Evolutionary conservation across 805 yeast species (phyloP).

Genomic region (Wickerhamomyces queroliae): DNA sequence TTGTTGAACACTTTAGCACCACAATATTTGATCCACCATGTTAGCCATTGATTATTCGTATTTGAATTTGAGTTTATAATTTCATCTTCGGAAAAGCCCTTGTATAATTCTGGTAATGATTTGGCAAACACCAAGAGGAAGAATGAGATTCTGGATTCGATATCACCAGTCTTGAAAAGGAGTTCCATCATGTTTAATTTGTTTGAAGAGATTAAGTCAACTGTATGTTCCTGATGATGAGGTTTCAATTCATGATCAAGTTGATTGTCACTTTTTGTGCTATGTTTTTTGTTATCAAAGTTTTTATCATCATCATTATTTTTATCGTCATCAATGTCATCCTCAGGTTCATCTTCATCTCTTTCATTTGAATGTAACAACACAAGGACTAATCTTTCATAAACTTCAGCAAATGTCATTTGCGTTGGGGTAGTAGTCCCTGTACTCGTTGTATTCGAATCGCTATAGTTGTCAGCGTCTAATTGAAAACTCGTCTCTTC

Average conservation of each 20-base stretch:
- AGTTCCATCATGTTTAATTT: slow-evolving; percentile 21
- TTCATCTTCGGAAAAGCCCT: slow-evolving; percentile 46
- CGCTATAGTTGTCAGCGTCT: slow-evolving; percentile 13
- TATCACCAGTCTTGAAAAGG: slow-evolving; percentile 49
- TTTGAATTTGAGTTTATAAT: slow-evolving; percentile 48
- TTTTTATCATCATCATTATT: not conserved
- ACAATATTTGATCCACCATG: slow-evolving; percentile 93
- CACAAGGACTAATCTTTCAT: slow-evolving; percentile 71
- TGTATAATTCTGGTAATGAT: slow-evolving; percentile 41
- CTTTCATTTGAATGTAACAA: slow-evolving; percentile 46
- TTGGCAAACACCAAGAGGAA: slow-evolving; percentile 60
- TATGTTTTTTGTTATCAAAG: not conserved
- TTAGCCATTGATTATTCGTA: slow-evolving; percentile 80
- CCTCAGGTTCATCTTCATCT: slow-evolving; percentile 7
- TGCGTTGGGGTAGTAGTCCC: slow-evolving; percentile 9
- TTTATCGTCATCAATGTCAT: slow-evolving; percentile 5
- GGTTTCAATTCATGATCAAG: not conserved
- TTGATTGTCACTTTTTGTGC: too few relatives aligned
- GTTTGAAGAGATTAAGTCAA: slow-evolving; percentile 8
- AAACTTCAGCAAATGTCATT: slow-evolving; percentile 61
- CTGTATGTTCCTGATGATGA: not conserved
- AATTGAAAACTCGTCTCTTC: slow-evolving; percentile 1
- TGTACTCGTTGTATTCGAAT: slow-evolving; percentile 5
- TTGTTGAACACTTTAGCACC: slow-evolving; percentile 84
- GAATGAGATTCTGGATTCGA: slow-evolving; percentile 61